A percentile compares a stretch with the other conserved stretches of the same genome.
Conservation (phyloP, 225 moss, liverwort and hornwort species). For the Pseudoscleropodium purum region DNA sequence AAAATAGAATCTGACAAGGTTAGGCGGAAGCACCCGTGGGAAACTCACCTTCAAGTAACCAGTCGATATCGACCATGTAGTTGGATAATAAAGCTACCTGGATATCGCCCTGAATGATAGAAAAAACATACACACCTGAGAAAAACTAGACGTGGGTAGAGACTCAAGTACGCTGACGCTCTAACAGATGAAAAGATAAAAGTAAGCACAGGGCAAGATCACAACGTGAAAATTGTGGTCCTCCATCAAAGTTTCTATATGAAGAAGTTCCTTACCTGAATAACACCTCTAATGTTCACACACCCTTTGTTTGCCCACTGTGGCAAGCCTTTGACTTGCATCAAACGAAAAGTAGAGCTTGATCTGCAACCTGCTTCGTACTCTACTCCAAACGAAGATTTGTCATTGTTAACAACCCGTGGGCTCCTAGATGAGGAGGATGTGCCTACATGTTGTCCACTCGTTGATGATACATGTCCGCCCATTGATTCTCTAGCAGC, state of each 20-base stretch:
- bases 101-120: constrained; percentile 59
- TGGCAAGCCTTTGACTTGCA: constrained; percentile 61
- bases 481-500: constrained; percentile 13
- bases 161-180: neutral
- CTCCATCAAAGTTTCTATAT: neutral
- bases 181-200: neutral
- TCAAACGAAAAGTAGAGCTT: constrained; percentile 65
- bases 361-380: constrained; percentile 35
- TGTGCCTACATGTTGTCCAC: constrained; percentile 7
- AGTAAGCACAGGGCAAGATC: neutral
- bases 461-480: constrained; percentile 1
- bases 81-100: constrained; percentile 74
- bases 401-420: neutral
- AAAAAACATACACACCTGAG: neutral
- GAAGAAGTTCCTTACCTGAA: constrained; percentile 38
- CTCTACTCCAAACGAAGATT: constrained; percentile 25
- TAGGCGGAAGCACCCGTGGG: neutral
- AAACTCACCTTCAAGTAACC: constrained; percentile 75
- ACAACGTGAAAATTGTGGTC: neutral
- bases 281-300: constrained; percentile 57
- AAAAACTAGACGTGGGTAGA: neutral
- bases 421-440: constrained; percentile 9
- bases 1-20: neutral
- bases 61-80: constrained; percentile 91
- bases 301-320: constrained; percentile 71